Base-by-base conservation (phyloP, 2,329 filamentous ascomycete genomes). In the Pseudogymnoascus sp. region DNA sequence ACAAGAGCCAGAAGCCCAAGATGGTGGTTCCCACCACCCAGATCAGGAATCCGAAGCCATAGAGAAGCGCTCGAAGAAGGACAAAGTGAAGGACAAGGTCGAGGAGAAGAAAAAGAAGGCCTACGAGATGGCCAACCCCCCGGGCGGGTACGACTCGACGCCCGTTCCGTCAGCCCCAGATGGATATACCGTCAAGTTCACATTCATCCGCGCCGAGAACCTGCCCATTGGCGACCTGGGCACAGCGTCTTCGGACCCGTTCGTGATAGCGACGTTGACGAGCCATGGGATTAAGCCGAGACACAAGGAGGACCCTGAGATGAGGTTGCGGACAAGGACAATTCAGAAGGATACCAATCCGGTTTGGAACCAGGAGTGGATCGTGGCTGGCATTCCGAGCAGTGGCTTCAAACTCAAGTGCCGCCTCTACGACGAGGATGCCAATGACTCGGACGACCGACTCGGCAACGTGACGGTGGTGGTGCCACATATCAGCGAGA, bases 351-450 rank as follows among this genome's bases (percentile, higher is more conserved):
- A 83, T 42, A 88, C 85, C 1, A 84, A 93, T 69, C 93, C 93
- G 0, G 80, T 79, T 59, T 97, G 93, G 93, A 82, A 96, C 59
- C 85, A 88, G 38, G 84, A 91, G 65, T 97, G 93, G 93, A 82
- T 91, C 21, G 88, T 97, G 23, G 91, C 90, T 65, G 96, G 96
- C 69, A 83, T 97, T 1, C 93, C 93, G 0, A 79, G 87, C 0
- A 85, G 83, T 0, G 93, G 93, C 3, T 96, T 96, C 77, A 83
- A 82, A 63, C 81, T 97, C 69, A 96, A 96, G 73, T 91, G 90
- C 66, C 84, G 90, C 62, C 77, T 97, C 16, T 96, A 93, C 75
- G 93, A 97, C 71, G 93, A 97, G 74, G 93, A 97, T 75, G 86
- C 87, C 36, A 85, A 88, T 1, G 90, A 97, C 73, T 85, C 89